A percentile compares a stretch with the other conserved stretches of the same genome.
Conservation (phyloP, 2,329 filamentous ascomycete species). For the Pestalotiopsis sp. region DNA sequence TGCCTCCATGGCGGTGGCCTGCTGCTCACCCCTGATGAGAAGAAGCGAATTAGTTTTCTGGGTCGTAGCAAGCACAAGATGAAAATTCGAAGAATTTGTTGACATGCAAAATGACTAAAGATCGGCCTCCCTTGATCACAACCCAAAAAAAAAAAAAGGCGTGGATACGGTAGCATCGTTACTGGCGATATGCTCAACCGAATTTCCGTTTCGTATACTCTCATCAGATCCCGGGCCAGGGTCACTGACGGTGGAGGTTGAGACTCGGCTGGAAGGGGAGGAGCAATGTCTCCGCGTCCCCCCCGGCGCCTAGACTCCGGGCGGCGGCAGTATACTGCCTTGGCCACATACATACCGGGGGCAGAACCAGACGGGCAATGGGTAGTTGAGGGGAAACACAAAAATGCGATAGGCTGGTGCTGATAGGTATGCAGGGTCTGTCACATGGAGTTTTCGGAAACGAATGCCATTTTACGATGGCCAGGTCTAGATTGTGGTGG, state of each 20-base stretch:
- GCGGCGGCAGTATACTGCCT: background rate
- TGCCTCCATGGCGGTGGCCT: constrained; percentile 33
- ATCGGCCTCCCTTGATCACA: no score
- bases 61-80: background rate
- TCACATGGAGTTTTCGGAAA: background rate
- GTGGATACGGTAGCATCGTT: background rate
- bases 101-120: no score
- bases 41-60: background rate
- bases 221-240: background rate
- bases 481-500: constrained; percentile 5
- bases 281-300: no score
- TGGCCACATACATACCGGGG: background rate
- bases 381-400: background rate
- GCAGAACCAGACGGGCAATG: background rate
- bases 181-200: background rate
- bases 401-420: background rate
- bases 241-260: no score
- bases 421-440: constrained; percentile 1
- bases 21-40: constrained; percentile 31
- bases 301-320: background rate
- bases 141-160: no score
- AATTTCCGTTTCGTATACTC: background rate
- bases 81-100: no score
- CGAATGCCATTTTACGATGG: background rate
- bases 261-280: no score